phyloP scores from a whole-genome alignment of 192 early-diverging fungal genomes.

The Thamnidium elegans region DNA sequence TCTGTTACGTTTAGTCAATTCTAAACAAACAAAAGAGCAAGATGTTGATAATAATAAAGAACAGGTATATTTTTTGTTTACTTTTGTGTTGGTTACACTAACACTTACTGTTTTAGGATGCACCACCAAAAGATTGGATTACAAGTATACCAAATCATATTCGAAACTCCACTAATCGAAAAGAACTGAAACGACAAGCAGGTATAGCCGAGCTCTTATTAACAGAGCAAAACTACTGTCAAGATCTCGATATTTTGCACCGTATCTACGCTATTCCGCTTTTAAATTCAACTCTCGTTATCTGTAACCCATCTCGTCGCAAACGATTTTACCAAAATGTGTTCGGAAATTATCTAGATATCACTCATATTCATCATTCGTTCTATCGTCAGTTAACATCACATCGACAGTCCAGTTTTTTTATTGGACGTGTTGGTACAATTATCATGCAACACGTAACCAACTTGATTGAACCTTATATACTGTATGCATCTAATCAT shows the following conservation, averaged over 20 bases:
- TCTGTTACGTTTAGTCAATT: not conserved
- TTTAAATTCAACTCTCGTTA: not conserved
- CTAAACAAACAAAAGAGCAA: not conserved
- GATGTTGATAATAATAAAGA: not conserved
- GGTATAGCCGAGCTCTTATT: slow-evolving; percentile 19
- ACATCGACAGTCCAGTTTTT: not conserved
- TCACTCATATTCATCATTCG: slow-evolving; percentile 10
- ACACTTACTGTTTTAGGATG: not conserved
- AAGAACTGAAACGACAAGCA: slow-evolving; percentile 26
- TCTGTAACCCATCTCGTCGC: not conserved
- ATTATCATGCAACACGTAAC: slow-evolving; percentile 2
- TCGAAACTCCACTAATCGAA: not conserved
- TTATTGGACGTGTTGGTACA: slow-evolving; percentile 5
- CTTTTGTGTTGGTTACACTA: not conserved
- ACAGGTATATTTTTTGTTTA: not conserved
- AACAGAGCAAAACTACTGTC: slow-evolving; percentile 16
- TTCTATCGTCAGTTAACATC: slow-evolving; percentile 1
- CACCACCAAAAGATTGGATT: not conserved
- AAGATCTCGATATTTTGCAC: slow-evolving; percentile 18
- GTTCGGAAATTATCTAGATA: slow-evolving; percentile 22
- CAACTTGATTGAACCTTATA: slow-evolving; percentile 14
- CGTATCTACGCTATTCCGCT: slow-evolving; percentile 14
- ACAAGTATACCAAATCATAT: slow-evolving; percentile 2
- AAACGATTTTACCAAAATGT: slow-evolving; percentile 8
- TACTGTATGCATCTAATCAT: slow-evolving; percentile 11